Percentiles rank a stretch among this genome's conserved stretches.
phyloP scores from a whole-genome alignment of 441 rosid genomes.

The Geranium incanum region DNA sequence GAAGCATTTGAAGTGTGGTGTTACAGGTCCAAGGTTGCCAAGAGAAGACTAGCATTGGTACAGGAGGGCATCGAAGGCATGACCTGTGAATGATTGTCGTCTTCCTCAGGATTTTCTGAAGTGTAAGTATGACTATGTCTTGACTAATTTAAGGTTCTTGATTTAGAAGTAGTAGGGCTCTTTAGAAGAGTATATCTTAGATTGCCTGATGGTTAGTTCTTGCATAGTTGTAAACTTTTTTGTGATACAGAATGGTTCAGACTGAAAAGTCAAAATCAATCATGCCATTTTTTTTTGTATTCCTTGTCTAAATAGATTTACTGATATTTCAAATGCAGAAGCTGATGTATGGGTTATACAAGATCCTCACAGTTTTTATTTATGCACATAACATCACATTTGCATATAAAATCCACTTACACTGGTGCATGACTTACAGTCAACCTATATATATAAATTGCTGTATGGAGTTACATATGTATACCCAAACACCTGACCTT shows the following conservation, averaged over 20 bases:
- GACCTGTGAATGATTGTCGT: slow-evolving; percentile 9
- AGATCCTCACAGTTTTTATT: not conserved
- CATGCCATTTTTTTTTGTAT: not conserved
- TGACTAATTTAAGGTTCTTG: not conserved
- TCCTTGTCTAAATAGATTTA: no score
- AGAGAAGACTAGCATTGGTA: slow-evolving; percentile 49
- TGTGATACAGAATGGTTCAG: not conserved
- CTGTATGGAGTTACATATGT: slow-evolving; percentile 8
- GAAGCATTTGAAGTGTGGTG: slow-evolving; percentile 94
- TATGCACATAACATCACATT: not conserved
- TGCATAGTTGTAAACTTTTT: not conserved
- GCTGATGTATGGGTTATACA: not conserved
- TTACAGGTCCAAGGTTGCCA: slow-evolving; percentile 73
- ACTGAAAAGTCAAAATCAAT: not conserved
- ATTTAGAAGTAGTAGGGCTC: slow-evolving; percentile 2
- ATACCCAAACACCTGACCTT: slow-evolving; percentile 38
- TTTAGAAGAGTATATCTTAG: not conserved
- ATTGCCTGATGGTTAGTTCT: not conserved
- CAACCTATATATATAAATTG: not conserved
- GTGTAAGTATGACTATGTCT: no score
- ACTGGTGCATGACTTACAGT: not conserved
- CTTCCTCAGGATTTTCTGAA: not conserved
- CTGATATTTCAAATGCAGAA: not conserved
- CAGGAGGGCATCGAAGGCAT: slow-evolving; percentile 24
- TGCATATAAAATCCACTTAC: not conserved